A percentile compares a stretch with the other conserved stretches of the same genome.
phyloP scores from a whole-genome alignment of 768 basidiomycete species.

The Psilocybe cyanescens region DNA sequence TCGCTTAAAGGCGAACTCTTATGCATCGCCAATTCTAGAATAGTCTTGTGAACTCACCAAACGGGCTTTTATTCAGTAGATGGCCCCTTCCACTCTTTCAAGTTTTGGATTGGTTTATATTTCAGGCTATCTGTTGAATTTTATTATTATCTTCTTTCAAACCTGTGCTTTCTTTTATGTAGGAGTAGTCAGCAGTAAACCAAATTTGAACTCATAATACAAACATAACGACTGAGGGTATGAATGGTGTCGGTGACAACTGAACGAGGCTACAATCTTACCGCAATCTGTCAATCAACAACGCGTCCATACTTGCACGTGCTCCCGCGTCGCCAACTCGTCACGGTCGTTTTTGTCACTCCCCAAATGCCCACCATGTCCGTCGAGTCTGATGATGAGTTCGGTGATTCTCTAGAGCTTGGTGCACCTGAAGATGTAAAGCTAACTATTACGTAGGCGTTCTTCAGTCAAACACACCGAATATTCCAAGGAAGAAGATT shows the following conservation, averaged over 20 bases:
- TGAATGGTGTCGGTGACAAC: too few relatives aligned
- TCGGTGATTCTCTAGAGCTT: conserved; percentile 10
- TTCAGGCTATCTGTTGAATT: too few relatives aligned
- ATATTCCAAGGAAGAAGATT: conserved; percentile 6
- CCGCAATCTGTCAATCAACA: background rate
- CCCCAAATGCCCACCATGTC: conserved; percentile 14
- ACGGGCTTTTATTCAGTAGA: too few relatives aligned
- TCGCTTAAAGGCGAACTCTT: too few relatives aligned
- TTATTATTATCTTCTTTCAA: too few relatives aligned
- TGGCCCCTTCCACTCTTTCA: background rate
- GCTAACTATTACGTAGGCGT: background rate
- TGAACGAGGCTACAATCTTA: too few relatives aligned
- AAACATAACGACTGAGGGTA: too few relatives aligned
- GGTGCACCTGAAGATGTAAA: background rate
- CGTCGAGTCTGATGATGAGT: conserved; percentile 21
- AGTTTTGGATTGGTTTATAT: background rate
- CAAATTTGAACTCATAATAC: too few relatives aligned
- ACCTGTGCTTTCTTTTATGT: background rate
- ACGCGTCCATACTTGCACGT: conserved; percentile 13
- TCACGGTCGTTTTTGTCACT: conserved; percentile 23
- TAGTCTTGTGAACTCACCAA: too few relatives aligned
- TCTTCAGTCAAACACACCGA: conserved; percentile 10
- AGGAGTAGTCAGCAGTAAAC: too few relatives aligned
- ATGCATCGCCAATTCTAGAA: too few relatives aligned
- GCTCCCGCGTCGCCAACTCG: conserved; percentile 17